A percentile compares a stretch with the other conserved stretches of the same genome.
Conservation (phyloP, 371 early-diverging fungal species). For the Lichtheimia ornata region DNA sequence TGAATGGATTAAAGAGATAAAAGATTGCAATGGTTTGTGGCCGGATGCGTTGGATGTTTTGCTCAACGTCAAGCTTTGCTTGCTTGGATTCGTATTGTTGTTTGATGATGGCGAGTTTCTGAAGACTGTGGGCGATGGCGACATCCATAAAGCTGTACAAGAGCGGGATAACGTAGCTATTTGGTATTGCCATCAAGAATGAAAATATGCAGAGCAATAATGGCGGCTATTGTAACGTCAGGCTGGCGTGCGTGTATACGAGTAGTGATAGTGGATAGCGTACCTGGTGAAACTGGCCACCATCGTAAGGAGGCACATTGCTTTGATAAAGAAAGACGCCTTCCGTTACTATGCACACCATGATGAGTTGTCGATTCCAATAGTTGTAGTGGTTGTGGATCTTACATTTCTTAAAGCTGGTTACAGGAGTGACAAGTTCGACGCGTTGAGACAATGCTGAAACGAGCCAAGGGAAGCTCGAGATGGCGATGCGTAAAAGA, state of each 20-base stretch:
- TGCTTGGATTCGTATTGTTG: constrained; percentile 25
- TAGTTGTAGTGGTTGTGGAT: not conserved
- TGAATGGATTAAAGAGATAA: constrained; percentile 86
- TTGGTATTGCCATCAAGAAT: constrained; percentile 37
- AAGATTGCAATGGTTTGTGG: constrained; percentile 52
- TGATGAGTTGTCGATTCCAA: not conserved
- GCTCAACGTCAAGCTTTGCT: constrained; percentile 29
- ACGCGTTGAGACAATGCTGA: constrained; percentile 55
- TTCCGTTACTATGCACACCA: constrained; percentile 67
- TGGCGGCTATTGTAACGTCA: constrained; percentile 60
- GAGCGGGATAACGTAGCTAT: constrained; percentile 38
- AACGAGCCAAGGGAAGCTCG: constrained; percentile 48
- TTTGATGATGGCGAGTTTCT: constrained; percentile 50
- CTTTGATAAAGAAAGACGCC: constrained; percentile 80
- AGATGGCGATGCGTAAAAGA: constrained; percentile 47
- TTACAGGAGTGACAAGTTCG: constrained; percentile 84
- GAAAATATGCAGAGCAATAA: constrained; percentile 74
- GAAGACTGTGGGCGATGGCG: constrained; percentile 59
- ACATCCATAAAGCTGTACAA: constrained; percentile 68
- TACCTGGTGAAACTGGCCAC: constrained; percentile 87
- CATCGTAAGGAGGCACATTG: constrained; percentile 86
- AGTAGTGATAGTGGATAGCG: no score
- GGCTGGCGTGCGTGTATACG: no score
- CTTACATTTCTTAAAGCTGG: constrained; percentile 81
- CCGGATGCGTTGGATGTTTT: constrained; percentile 13